Conservation (phyloP, 2,329 filamentous ascomycete species). For the Aspergillus ochraceoroseus region DNA sequence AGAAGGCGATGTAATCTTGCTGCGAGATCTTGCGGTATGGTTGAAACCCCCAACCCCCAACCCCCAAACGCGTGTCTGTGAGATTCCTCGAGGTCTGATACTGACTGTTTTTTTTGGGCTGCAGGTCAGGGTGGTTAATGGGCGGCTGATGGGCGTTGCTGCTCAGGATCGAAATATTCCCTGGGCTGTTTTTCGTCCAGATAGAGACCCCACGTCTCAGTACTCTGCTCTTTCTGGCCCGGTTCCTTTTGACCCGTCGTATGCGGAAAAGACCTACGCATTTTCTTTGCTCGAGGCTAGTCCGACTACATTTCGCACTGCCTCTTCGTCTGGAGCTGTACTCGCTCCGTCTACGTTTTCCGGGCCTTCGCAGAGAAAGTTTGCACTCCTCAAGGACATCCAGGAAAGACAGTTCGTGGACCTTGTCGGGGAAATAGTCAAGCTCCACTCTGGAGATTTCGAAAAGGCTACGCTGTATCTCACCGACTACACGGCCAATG, state of each 20-base stretch:
- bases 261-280: conserved; percentile 30
- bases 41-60: not conserved
- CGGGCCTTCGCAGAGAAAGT: conserved; percentile 29
- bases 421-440: conserved; percentile 67
- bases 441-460: conserved; percentile 43
- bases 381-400: conserved; percentile 61
- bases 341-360: conserved; percentile 9
- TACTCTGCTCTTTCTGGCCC: conserved; percentile 29
- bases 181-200: conserved; percentile 36
- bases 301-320: conserved; percentile 13
- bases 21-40: conserved; percentile 55
- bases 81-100: too few relatives aligned
- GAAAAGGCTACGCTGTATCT: conserved; percentile 63
- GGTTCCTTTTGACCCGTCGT: conserved; percentile 23
- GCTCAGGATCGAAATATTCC: conserved; percentile 25
- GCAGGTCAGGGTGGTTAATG: conserved; percentile 23
- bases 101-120: not conserved
- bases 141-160: conserved; percentile 25
- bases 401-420: conserved; percentile 57
- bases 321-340: not conserved
- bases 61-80: too few relatives aligned
- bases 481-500: conserved; percentile 76
- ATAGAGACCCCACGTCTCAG: conserved; percentile 20
- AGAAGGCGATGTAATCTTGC: conserved; percentile 60
- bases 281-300: conserved; percentile 25